phyloP scores from a whole-genome alignment of 2,329 filamentous ascomycete species.

The Plenodomus tracheiphilus region DNA sequence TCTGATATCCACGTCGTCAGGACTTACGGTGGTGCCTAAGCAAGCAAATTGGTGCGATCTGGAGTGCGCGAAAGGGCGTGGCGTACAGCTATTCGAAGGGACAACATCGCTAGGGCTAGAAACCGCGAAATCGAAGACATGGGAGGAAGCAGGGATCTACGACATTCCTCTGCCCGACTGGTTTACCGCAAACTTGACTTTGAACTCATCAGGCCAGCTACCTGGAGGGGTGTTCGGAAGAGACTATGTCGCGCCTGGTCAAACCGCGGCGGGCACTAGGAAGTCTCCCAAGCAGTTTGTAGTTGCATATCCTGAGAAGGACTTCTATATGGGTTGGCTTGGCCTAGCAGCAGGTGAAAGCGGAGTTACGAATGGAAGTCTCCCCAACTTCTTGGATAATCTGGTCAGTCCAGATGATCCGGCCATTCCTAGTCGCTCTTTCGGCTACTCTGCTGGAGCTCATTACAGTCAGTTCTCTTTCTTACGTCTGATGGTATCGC shows the following conservation, averaged over 20 bases:
- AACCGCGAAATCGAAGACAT: conserved; percentile 11
- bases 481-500: background rate
- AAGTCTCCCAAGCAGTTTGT: conserved; percentile 21
- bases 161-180: conserved; percentile 22
- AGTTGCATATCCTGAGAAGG: conserved; percentile 14
- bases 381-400: conserved; percentile 25
- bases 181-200: conserved; percentile 11
- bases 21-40: conserved; percentile 27
- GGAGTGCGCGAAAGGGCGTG: conserved; percentile 34
- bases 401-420: conserved; percentile 7
- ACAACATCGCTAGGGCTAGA: conserved; percentile 26
- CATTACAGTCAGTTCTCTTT: conserved; percentile 34
- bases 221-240: conserved; percentile 18
- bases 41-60: conserved; percentile 31
- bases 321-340: conserved; percentile 39
- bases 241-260: conserved; percentile 35
- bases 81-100: conserved; percentile 23
- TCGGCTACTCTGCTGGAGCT: conserved; percentile 42
- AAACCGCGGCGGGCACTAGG: conserved; percentile 9
- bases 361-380: conserved; percentile 9
- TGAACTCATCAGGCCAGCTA: conserved; percentile 2
- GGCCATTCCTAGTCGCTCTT: conserved; percentile 31
- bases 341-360: conserved; percentile 24
- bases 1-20: conserved; percentile 37
- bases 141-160: conserved; percentile 18